Conservation (phyloP, 805 yeast genomes). For the Clavispora carvajalis region DNA sequence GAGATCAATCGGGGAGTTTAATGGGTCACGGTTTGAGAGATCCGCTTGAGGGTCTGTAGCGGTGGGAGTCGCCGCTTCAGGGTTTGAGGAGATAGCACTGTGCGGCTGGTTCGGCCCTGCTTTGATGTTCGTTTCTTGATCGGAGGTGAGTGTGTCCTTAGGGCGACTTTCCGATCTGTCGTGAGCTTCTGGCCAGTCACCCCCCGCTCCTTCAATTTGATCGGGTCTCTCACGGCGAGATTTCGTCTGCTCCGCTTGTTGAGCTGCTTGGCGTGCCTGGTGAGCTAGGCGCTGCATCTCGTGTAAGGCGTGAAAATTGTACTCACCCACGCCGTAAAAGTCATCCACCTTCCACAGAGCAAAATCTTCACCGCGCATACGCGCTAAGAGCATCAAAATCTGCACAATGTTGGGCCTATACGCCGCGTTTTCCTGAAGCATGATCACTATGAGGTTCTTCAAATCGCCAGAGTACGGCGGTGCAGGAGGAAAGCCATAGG, state of each 20-base stretch:
- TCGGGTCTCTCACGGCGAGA: no score
- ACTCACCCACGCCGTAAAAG: slow-evolving; percentile 47
- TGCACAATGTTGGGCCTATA: slow-evolving; percentile 85
- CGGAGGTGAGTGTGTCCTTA: no score
- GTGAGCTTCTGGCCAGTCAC: no score
- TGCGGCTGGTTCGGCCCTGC: no score
- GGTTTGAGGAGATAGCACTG: no score
- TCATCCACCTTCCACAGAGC: slow-evolving; percentile 31
- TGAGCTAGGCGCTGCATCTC: slow-evolving; percentile 42
- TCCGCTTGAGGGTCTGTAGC: no score
- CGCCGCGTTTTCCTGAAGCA: slow-evolving; percentile 79
- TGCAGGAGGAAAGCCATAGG: slow-evolving; percentile 64
- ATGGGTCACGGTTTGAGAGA: no score
- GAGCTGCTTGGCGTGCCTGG: slow-evolving; percentile 5
- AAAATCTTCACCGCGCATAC: slow-evolving; percentile 38
- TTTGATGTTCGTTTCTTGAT: no score
- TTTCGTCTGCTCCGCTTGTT: no score
- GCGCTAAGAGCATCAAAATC: slow-evolving; percentile 60
- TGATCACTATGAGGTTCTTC: slow-evolving; percentile 67
- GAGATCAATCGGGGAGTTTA: background rate
- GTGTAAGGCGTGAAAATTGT: slow-evolving; percentile 51
- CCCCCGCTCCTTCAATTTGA: no score
- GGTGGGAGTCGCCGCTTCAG: no score
- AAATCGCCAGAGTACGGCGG: slow-evolving; percentile 71
- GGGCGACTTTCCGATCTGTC: no score